Percentiles rank a stretch among this genome's conserved stretches.
Conservation (phyloP, 352 stramenopile species). For the Phytophthora citricola region DNA sequence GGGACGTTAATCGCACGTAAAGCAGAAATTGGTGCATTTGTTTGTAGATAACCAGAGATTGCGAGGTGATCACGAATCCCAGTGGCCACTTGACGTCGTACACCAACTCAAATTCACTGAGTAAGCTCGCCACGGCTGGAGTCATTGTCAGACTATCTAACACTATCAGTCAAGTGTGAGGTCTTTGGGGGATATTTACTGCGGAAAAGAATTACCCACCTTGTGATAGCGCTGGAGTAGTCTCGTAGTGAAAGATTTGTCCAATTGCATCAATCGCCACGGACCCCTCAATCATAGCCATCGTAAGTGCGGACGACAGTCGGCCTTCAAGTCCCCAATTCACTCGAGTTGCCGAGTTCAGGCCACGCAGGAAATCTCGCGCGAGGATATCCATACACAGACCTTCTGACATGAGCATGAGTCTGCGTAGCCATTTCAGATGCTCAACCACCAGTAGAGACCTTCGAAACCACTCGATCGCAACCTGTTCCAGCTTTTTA, state of each 20-base stretch:
- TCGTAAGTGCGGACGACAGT: constrained; percentile 54
- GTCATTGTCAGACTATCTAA: constrained; percentile 46
- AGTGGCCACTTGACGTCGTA: constrained; percentile 60
- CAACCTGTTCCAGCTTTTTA: constrained; percentile 53
- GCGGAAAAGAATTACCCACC: constrained; percentile 30
- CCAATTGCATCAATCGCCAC: constrained; percentile 26
- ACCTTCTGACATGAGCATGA: constrained; percentile 79
- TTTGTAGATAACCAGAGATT: constrained; percentile 44
- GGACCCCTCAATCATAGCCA: constrained; percentile 68
- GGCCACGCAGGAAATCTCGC: constrained; percentile 56
- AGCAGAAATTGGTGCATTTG: constrained; percentile 56
- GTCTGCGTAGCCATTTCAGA: constrained; percentile 62
- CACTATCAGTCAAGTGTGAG: constrained; percentile 26
- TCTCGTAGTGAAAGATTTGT: constrained; percentile 58
- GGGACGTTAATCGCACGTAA: constrained; percentile 45
- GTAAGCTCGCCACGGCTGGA: constrained; percentile 34
- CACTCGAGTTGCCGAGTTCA: constrained; percentile 51
- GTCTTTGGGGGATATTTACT: not conserved
- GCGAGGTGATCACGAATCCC: constrained; percentile 50
- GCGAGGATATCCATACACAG: constrained; percentile 78
- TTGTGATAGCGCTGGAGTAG: constrained; percentile 43
- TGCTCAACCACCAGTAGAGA: constrained; percentile 57
- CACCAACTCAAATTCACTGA: constrained; percentile 57
- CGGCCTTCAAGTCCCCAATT: constrained; percentile 55
- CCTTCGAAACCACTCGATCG: constrained; percentile 49